Conservation (phyloP, 257 asterid genomes). For the Solanum tarijense region DNA sequence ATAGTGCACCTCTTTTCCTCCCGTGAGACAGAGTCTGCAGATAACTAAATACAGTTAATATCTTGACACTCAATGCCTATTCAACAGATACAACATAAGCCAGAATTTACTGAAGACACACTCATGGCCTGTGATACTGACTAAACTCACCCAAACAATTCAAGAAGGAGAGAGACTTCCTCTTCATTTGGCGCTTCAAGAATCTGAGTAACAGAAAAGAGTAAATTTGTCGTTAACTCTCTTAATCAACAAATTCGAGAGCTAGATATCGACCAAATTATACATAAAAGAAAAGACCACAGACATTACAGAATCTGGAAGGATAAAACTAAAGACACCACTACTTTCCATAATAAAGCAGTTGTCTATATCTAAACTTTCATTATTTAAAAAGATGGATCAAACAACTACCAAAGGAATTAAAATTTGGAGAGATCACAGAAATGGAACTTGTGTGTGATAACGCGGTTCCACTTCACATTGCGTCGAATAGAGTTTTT, state of each 20-base stretch:
- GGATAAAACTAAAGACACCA: neutral
- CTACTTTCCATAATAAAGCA: neutral
- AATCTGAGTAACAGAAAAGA: slow-evolving; percentile 49
- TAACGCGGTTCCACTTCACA: neutral
- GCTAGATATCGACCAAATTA: neutral
- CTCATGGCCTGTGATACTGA: neutral
- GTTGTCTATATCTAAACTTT: neutral
- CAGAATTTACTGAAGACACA: neutral
- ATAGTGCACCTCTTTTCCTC: slow-evolving; percentile 89
- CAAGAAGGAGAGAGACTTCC: slow-evolving; percentile 85
- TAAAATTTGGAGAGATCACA: neutral
- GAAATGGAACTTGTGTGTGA: neutral
- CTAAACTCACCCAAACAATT: slow-evolving; percentile 63
- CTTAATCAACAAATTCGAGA: slow-evolving; percentile 2
- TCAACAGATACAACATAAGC: neutral
- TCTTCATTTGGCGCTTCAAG: slow-evolving; percentile 89
- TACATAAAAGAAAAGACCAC: neutral
- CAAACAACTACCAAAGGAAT: neutral
- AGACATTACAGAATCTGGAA: neutral
- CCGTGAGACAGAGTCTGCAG: slow-evolving; percentile 81
- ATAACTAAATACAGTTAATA: slow-evolving; percentile 13
- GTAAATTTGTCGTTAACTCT: slow-evolving; percentile 5
- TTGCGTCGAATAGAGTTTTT: neutral
- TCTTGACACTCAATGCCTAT: neutral
- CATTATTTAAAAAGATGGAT: neutral